phyloP scores from a whole-genome alignment of 495 filamentous ascomycete species.

The Staphylotrichum tortipilum region DNA sequence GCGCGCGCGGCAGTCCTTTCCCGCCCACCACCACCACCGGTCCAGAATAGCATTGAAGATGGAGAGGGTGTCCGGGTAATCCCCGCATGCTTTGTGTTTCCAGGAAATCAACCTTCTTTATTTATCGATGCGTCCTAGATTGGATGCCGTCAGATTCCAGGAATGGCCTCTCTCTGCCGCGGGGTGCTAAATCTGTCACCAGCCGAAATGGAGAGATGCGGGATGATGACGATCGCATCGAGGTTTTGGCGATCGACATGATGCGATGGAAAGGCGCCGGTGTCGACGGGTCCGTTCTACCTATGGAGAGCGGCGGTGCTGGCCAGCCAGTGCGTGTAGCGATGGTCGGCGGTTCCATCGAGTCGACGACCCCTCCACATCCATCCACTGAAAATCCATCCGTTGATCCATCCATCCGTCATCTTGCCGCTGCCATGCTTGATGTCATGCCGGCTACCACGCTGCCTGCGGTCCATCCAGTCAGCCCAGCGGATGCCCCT shows the following conservation, averaged over 20 bases:
- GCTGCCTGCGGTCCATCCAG: neutral
- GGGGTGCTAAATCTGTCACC: neutral
- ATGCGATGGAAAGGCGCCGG: conserved; percentile 10
- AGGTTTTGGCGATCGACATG: conserved; percentile 1
- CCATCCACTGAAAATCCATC: no score
- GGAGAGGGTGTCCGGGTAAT: conserved; percentile 15
- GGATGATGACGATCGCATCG: neutral
- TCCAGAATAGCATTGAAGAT: conserved; percentile 23
- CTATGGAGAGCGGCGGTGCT: no score
- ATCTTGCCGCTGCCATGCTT: no score
- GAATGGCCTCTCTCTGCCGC: neutral
- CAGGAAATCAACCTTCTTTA: conserved; percentile 11
- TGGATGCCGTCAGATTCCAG: neutral
- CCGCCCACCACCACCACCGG: no score
- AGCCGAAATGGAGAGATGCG: conserved; percentile 1
- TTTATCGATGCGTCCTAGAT: conserved; percentile 5
- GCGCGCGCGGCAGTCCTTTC: no score
- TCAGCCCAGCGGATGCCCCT: neutral
- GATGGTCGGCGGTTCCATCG: no score
- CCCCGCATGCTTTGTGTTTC: conserved; percentile 9
- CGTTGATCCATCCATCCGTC: no score
- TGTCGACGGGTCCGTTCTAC: no score
- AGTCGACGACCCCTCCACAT: no score
- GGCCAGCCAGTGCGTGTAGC: no score
- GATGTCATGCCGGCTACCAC: no score